A percentile compares a stretch with the other conserved stretches of the same genome.
Evolutionary conservation across 164 flowering plant species (phyloP).

Genomic region (Stephania japonica): DNA sequence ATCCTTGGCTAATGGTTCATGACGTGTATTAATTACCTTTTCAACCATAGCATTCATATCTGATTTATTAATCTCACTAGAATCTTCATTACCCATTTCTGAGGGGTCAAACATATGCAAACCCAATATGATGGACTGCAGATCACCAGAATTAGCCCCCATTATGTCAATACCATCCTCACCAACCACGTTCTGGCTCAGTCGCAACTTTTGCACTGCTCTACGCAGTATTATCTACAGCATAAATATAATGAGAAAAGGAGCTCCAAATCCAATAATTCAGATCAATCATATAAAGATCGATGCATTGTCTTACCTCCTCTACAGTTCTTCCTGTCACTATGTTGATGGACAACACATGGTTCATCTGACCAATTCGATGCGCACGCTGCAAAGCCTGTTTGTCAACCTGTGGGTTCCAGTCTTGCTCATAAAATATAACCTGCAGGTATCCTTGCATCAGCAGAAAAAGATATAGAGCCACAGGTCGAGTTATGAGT

Average conservation of each 20-base stretch:
- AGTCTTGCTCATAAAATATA: conserved; percentile 97
- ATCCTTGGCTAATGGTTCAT: conserved; percentile 31
- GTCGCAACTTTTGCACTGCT: conserved; percentile 74
- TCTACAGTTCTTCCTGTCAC: conserved; percentile 63
- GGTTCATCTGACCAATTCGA: conserved; percentile 84
- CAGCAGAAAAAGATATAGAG: conserved; percentile 1
- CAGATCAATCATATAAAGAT: background rate
- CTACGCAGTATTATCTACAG: conserved; percentile 78
- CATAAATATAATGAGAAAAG: conserved; percentile 11
- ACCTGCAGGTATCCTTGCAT: conserved; percentile 40
- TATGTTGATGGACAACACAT: conserved; percentile 70
- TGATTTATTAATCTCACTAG: conserved; percentile 28
- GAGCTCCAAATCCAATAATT: background rate
- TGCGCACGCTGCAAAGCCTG: conserved; percentile 96
- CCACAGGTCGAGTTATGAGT: background rate
- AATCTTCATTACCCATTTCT: conserved; percentile 30
- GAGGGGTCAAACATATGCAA: conserved; percentile 66
- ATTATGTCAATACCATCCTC: conserved; percentile 32
- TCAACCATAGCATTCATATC: conserved; percentile 54
- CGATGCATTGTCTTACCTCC: conserved; percentile 47
- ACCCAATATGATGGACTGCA: conserved; percentile 73
- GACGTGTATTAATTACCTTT: conserved; percentile 54
- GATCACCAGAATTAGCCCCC: conserved; percentile 51
- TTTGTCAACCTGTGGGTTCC: conserved; percentile 98
- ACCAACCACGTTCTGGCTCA: conserved; percentile 69